These are phyloP conservation scores for Phialemoniopsis sp. DNA, from an alignment of 2,329 filamentous ascomycete species.

Conservation along the genomic window DNA sequence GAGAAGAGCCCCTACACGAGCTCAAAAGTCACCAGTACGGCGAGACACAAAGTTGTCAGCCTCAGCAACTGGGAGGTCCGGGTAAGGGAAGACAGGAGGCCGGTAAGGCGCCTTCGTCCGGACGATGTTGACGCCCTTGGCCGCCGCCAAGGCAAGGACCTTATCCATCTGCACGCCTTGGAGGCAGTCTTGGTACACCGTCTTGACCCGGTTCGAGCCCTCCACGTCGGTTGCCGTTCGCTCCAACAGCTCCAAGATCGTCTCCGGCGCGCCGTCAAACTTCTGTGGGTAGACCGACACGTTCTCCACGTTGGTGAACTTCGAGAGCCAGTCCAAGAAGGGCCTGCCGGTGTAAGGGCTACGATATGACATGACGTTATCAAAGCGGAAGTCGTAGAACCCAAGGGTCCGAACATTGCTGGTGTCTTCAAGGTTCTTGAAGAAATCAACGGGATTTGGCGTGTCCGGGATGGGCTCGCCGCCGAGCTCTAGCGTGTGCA, in stretches of 20 bases:
- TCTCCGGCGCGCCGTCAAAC: background rate
- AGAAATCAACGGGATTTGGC: slow-evolving; percentile 1
- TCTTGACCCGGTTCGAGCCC: slow-evolving; percentile 1
- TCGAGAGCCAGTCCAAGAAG: slow-evolving; percentile 8
- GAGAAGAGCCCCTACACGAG: no score
- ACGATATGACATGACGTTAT: background rate
- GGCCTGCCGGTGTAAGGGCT: slow-evolving; percentile 1
- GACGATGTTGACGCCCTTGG: slow-evolving; percentile 1
- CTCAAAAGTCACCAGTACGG: no score
- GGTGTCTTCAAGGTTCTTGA: slow-evolving; percentile 7
- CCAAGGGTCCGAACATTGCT: slow-evolving; percentile 7
- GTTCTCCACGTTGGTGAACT: slow-evolving; percentile 5
- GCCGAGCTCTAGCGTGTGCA: no score
- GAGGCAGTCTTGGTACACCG: slow-evolving; percentile 7
- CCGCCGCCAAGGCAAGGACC: slow-evolving; percentile 1
- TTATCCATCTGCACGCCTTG: slow-evolving; percentile 1
- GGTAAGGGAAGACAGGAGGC: background rate
- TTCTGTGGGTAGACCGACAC: slow-evolving; percentile 6
- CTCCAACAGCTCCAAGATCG: slow-evolving; percentile 5
- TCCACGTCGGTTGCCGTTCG: background rate
- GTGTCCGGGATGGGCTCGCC: slow-evolving; percentile 1
- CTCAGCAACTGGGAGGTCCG: no score
- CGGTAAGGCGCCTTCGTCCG: background rate
- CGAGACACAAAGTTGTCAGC: no score
- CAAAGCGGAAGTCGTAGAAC: slow-evolving; percentile 8